Evolutionary conservation across 257 asterid genomes (phyloP).

Genomic region (Przewalskia tangutica): DNA sequence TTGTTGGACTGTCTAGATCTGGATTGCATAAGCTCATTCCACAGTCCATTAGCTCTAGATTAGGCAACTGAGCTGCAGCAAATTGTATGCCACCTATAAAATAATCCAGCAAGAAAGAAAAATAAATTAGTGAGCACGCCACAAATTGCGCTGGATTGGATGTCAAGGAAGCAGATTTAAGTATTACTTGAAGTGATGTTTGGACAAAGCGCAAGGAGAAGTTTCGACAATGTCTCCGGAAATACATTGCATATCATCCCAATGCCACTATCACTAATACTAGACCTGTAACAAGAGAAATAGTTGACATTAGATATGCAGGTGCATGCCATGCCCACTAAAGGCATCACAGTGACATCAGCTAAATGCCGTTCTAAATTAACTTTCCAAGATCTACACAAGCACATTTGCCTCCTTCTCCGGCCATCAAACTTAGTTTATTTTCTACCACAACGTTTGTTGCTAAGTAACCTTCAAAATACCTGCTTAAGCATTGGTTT

Average conservation of each 20-base stretch:
- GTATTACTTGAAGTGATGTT: constrained; percentile 83
- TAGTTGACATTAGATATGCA: neutral
- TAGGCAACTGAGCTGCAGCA: constrained; percentile 87
- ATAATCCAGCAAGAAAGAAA: neutral
- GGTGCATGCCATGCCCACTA: neutral
- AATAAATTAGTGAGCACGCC: neutral
- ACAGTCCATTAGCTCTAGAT: constrained; percentile 81
- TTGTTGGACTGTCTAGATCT: constrained; percentile 22
- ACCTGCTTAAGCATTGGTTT: neutral
- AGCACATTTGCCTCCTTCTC: neutral
- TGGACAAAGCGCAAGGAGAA: constrained; percentile 90
- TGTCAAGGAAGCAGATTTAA: neutral
- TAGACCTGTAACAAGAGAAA: constrained; percentile 47
- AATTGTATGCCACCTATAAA: constrained; percentile 87
- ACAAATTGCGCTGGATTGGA: neutral
- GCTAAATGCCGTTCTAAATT: neutral
- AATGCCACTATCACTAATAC: constrained; percentile 89
- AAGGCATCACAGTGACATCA: neutral
- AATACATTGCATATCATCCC: constrained; percentile 95
- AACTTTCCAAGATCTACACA: neutral
- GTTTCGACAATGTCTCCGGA: constrained; percentile 72
- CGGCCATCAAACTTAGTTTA: neutral
- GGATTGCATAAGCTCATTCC: constrained; percentile 84
- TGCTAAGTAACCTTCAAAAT: neutral
- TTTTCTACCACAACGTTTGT: neutral